Evolutionary conservation across 768 basidiomycete genomes (phyloP), one percentile per base, ranked within the genome.

Genomic region (Russula sp.): DNA sequence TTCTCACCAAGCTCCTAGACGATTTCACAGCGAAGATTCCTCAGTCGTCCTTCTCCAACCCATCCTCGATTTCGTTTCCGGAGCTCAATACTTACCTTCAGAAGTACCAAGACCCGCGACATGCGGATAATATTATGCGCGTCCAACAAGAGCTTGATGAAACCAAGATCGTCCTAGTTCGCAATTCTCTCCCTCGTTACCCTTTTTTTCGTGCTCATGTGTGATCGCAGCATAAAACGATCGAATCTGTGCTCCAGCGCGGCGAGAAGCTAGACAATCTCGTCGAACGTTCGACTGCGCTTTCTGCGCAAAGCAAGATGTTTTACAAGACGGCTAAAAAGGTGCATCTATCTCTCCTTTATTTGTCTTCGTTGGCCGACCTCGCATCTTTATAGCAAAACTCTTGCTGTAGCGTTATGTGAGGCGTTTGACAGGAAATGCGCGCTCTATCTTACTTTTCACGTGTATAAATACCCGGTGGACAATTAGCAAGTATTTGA

Each of bases 301-400:
- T 98, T 61, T 92, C 93, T 44, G 79, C 84, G 18, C 92, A 94
- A 78, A 92, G 86, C 77, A 98, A 98, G 86, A 90, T 92, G 89
- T 99, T 99, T 75, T 98, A 98, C 81, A 97, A 98, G 88, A 97
- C 95, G 9, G 94, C 96, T 2, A 98, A 98, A 89, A 96, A 95
- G 89, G 95, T 94, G 61, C 57, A 82, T 71, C 3, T 13, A 22
- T 56, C 34, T 22, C 22, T 11, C 2, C 30, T 32, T 14, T 26
- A n/a, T 11, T 22, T 20, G 7, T 16, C 20, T 32, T 54, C 24
- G 5, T 44, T 48, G 34, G 36, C 36, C n/a, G 30, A 65, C 7
- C n/a, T 50, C 20, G 59, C 58, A 24, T 49, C 51, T 62, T 40
- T 62, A 34, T 73, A 94, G 92, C 93, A 96, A 92, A 97, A 97